Base-by-base conservation (phyloP, 225 moss, liverwort and hornwort genomes). In the Neckera pumila region DNA sequence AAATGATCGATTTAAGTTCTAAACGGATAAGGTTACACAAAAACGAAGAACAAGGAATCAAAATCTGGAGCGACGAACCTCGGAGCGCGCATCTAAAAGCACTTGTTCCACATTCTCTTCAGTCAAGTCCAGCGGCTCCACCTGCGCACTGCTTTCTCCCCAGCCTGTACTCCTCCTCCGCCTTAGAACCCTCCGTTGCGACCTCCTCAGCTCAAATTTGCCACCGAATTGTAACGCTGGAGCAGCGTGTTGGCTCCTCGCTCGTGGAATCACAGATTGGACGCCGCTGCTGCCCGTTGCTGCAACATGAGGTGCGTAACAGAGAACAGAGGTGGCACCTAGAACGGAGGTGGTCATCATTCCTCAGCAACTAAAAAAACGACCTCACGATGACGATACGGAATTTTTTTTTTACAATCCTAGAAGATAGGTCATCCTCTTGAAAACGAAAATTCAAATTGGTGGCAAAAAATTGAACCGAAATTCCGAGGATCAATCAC, bases 91-190 rank as follows among this genome's bases (percentile, higher is more conserved):
- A 84, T 95, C 95, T 74, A 94, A 85, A 53, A 95, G 89, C 4
- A 93, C 95, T 88, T 90, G 93, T 86, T 95, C 91, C 63, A 95
- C 93, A 87, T 95, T 95, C 70, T 92, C 93, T 86, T 95, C 93
- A 12, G 91, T 94, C 85, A 95, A 92, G 90, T 95, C 95, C 43
- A 95, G 90, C 33, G 93, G 93, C 85, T 92, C 91, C 78, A 81
- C 69, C 80, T 90, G 89, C 62, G 92, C 91, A 64, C 70, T 92
- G 77, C 89, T 92, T 71, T 92, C 94, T 76, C 90, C 94, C 94
- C 94, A 94, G 60, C 91, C 92, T 61, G 92, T 72, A 71, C 80
- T 79, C 28, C 88, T 90, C 15, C 75, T 91, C 8, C 67, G 85
- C 49, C 76, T 62, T 20, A 23, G 31, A 74, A 83, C 73, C 79